These are phyloP conservation scores for Citrus australasica DNA, from an alignment of 345 rosid species.

Conservation along the genomic window DNA sequence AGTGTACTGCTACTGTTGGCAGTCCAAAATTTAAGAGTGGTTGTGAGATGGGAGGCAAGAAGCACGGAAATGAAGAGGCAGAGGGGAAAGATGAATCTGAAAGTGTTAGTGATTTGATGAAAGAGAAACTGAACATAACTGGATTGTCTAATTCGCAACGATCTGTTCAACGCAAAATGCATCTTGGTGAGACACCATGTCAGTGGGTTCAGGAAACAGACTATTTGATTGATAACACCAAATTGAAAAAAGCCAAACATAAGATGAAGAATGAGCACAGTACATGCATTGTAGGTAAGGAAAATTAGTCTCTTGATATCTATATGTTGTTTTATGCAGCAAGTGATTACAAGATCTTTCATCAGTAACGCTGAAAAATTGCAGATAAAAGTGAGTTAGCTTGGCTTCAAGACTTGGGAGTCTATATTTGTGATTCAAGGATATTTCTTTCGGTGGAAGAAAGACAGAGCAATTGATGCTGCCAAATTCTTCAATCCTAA, in stretches of 20 bases:
- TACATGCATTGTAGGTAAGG: not conserved
- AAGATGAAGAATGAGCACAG: not conserved
- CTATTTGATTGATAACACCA: not conserved
- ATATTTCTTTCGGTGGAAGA: conserved; percentile 8
- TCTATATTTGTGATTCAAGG: not conserved
- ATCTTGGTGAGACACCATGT: not conserved
- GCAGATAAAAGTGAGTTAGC: not conserved
- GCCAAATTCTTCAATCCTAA: conserved; percentile 33
- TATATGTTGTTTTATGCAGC: not conserved
- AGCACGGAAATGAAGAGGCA: conserved; percentile 10
- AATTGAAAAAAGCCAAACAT: not conserved
- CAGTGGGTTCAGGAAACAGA: not conserved
- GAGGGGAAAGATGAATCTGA: conserved; percentile 1
- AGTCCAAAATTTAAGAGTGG: no score
- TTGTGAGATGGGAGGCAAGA: conserved; percentile 5
- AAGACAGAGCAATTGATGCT: conserved; percentile 30
- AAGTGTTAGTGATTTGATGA: not conserved
- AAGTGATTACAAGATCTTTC: not conserved
- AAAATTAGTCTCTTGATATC: conserved; percentile 19
- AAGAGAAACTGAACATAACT: not conserved
- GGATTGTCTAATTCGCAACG: not conserved
- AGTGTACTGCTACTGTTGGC: no score
- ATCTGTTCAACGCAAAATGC: not conserved
- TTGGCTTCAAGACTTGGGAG: not conserved
- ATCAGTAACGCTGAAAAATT: not conserved